Percentiles rank a stretch among this genome's conserved stretches.
Conservation (phyloP, 2,329 filamentous ascomycete genomes). For the Epichloe elymi region DNA sequence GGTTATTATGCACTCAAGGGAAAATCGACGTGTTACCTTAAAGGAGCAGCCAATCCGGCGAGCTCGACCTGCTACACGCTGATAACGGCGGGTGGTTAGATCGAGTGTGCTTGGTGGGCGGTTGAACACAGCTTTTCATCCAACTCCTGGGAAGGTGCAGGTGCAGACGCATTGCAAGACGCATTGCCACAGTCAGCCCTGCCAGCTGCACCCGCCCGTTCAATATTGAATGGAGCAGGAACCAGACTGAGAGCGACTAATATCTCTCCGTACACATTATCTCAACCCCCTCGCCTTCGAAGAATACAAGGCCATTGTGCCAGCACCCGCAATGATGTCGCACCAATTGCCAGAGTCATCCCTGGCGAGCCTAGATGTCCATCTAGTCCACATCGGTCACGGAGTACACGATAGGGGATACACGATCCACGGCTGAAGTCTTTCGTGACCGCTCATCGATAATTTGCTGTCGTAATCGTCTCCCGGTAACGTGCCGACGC, state of each 20-base stretch:
- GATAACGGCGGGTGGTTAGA: too few relatives aligned
- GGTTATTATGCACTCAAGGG: too few relatives aligned
- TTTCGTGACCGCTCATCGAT: neutral
- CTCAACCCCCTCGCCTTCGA: too few relatives aligned
- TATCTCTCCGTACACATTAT: neutral
- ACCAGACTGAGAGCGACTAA: neutral
- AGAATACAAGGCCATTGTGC: neutral
- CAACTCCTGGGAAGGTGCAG: too few relatives aligned
- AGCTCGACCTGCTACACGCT: too few relatives aligned
- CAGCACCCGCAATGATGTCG: neutral
- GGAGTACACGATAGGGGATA: neutral
- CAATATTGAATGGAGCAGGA: neutral
- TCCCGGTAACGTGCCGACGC: neutral
- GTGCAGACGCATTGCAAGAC: too few relatives aligned
- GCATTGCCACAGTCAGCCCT: too few relatives aligned
- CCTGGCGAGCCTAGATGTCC: neutral
- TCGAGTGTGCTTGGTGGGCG: too few relatives aligned
- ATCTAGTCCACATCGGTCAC: neutral
- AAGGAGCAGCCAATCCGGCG: neutral
- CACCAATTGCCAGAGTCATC: neutral
- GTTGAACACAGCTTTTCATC: too few relatives aligned
- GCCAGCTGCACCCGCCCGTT: too few relatives aligned
- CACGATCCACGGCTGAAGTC: neutral
- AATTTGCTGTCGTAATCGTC: neutral
- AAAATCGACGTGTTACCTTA: too few relatives aligned